Base-by-base conservation (phyloP, 2,329 filamentous ascomycete genomes). In the Shiraia bambusicola region DNA sequence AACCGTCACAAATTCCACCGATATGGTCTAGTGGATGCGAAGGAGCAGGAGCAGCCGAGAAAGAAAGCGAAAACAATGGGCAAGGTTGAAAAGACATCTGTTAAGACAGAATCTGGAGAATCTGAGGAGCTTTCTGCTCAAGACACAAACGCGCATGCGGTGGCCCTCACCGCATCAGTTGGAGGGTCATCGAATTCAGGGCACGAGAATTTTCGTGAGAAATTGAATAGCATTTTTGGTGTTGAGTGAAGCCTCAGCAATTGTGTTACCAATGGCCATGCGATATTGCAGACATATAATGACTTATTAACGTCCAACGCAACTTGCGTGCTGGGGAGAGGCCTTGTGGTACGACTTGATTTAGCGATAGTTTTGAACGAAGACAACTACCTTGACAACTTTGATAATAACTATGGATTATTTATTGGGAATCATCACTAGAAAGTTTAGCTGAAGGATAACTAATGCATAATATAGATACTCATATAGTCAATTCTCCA, bases 1-100 rank as follows among this genome's bases (percentile, higher is more conserved):
- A 48, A 59, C 6, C 47, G 65, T 24, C 53, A 62, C 35, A 62
- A 53, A 29, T 66, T 53, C 35, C 59, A 66, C 35, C 53, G 56
- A 3, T 58, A 54, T 45, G 59, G 57, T 2, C 25, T 36, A 3
- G 42, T 44, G 9, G 56, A 61, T n/a, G 33, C 37, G 2, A 53
- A 53, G 33, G n/a, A 14, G 5, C 29, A 31, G 7, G 50, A 56
- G 10, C 58, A 49, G 29, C 25, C 45, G 14, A 47, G 40, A 16
- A 62, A 59, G 40, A 63, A 50, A 28, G 35, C 41, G 6, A 59
- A 41, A 28, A 51, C 24, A 4, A 9, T 6, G 10, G 17, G 11
- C n/a, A 45, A 39, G 36, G 30, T 33, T 10, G 12, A 28, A 10
- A 42, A 37, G 22, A 10, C 2, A 9, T 6, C 22, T 12, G 4